Evolutionary conservation across 768 basidiomycete species (phyloP).

Genomic region (Russula griseocarnosa): DNA sequence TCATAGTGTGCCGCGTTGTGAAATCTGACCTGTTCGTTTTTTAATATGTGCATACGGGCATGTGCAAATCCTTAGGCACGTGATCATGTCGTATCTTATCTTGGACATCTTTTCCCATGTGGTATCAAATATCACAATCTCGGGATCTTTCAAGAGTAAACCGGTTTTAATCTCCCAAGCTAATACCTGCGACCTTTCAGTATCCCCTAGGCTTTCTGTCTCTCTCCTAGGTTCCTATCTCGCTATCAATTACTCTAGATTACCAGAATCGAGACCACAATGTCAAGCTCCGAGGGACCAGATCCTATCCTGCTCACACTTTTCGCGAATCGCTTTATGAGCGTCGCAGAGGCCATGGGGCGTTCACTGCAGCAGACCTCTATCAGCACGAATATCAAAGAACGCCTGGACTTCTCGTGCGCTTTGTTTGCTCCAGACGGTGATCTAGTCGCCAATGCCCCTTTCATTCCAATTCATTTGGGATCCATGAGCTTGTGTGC

Average conservation of each 20-base stretch:
- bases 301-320: slow-evolving; percentile 88
- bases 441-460: slow-evolving; percentile 91
- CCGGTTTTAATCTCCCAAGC: background rate
- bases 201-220: too few relatives aligned
- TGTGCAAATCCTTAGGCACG: too few relatives aligned
- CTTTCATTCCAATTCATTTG: slow-evolving; percentile 83
- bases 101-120: too few relatives aligned
- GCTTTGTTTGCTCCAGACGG: slow-evolving; percentile 94
- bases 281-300: slow-evolving; percentile 40
- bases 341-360: slow-evolving; percentile 95
- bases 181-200: background rate
- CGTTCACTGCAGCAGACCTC: slow-evolving; percentile 85
- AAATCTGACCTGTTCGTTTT: background rate
- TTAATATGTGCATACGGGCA: too few relatives aligned
- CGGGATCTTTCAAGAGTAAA: too few relatives aligned
- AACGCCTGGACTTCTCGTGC: slow-evolving; percentile 91
- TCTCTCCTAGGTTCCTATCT: background rate
- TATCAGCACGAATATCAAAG: slow-evolving; percentile 94
- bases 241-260: background rate
- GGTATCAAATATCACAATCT: too few relatives aligned
- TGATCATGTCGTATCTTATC: too few relatives aligned
- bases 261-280: background rate
- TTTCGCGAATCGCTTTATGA: slow-evolving; percentile 97
- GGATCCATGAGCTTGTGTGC: slow-evolving; percentile 89
- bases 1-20: background rate